A percentile compares a stretch with the other conserved stretches of the same genome.
Evolutionary conservation across 2,329 filamentous ascomycete genomes (phyloP).

Genomic region (Dothidotthia symphoricarpi): DNA sequence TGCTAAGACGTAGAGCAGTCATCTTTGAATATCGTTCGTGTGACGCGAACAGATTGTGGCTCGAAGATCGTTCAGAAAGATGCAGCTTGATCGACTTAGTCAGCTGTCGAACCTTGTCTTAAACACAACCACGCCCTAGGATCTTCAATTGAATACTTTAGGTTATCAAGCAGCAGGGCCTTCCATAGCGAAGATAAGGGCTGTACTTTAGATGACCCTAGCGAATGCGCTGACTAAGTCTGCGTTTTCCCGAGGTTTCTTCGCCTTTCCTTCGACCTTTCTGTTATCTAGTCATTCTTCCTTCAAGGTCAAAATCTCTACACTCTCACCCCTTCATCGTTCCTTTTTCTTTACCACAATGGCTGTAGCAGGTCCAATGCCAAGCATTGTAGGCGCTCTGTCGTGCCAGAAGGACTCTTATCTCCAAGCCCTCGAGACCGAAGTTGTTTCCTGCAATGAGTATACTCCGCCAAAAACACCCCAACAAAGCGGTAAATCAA

Average conservation of each 20-base stretch:
- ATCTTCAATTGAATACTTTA: too few species aligned
- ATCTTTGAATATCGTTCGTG: too few species aligned
- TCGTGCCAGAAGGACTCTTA: slow-evolving; percentile 37
- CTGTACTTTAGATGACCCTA: slow-evolving; percentile 6
- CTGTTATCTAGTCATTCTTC: not conserved
- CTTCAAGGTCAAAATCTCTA: not conserved
- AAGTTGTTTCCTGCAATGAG: slow-evolving; percentile 34
- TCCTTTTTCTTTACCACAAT: slow-evolving; percentile 8
- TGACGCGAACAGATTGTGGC: too few species aligned
- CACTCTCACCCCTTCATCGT: not conserved
- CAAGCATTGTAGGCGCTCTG: slow-evolving; percentile 32
- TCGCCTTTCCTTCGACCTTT: slow-evolving; percentile 4
- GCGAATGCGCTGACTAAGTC: slow-evolving; percentile 13
- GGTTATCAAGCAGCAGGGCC: too few species aligned
- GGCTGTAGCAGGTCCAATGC: slow-evolving; percentile 15
- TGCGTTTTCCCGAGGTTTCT: slow-evolving; percentile 13
- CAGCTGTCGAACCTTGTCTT: too few species aligned
- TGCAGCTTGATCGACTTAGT: too few species aligned
- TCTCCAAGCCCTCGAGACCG: slow-evolving; percentile 28
- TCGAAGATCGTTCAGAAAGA: too few species aligned
- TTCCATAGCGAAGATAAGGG: too few species aligned
- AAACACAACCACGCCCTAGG: too few species aligned
- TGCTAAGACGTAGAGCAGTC: too few species aligned
- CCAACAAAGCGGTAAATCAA: slow-evolving; percentile 22
- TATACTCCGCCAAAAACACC: slow-evolving; percentile 21